phyloP scores from a whole-genome alignment of 768 basidiomycete genomes.

The Podaxis pistillaris region DNA sequence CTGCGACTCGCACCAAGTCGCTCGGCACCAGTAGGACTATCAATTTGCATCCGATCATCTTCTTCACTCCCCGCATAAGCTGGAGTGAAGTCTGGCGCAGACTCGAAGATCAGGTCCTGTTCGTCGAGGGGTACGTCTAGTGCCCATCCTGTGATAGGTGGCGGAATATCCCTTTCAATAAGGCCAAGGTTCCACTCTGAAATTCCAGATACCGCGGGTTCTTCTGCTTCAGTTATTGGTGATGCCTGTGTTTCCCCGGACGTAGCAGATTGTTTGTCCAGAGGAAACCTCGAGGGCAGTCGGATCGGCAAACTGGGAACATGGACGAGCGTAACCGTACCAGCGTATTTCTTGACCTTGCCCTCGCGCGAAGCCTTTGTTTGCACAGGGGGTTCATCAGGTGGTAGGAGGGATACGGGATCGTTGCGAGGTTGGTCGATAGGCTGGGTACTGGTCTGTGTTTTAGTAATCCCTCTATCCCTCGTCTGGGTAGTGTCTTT shows the following conservation, averaged over 20 bases:
- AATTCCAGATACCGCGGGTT: neutral
- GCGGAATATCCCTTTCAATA: conserved; percentile 7
- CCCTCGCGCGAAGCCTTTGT: neutral
- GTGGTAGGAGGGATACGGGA: neutral
- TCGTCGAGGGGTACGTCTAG: conserved; percentile 10
- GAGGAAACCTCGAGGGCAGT: conserved; percentile 7
- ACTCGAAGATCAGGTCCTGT: conserved; percentile 1
- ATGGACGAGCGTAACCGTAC: conserved; percentile 9
- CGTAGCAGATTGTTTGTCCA: neutral
- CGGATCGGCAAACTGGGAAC: conserved; percentile 8
- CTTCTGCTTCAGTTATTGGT: neutral
- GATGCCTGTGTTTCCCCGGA: neutral
- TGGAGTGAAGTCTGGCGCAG: neutral
- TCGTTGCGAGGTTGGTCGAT: neutral
- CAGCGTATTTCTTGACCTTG: neutral
- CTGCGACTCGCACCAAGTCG: neutral
- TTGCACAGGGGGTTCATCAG: neutral
- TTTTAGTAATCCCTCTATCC: neutral
- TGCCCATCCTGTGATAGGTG: conserved; percentile 7
- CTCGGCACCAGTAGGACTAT: neutral
- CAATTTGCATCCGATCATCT: neutral
- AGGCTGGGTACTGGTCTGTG: neutral
- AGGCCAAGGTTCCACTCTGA: conserved; percentile 1
- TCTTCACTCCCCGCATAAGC: neutral
- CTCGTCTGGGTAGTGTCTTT: neutral